Evolutionary conservation across 257 asterid genomes (phyloP), one percentile per base, ranked within the genome.

Genomic region (Lavandula angustifolia): DNA sequence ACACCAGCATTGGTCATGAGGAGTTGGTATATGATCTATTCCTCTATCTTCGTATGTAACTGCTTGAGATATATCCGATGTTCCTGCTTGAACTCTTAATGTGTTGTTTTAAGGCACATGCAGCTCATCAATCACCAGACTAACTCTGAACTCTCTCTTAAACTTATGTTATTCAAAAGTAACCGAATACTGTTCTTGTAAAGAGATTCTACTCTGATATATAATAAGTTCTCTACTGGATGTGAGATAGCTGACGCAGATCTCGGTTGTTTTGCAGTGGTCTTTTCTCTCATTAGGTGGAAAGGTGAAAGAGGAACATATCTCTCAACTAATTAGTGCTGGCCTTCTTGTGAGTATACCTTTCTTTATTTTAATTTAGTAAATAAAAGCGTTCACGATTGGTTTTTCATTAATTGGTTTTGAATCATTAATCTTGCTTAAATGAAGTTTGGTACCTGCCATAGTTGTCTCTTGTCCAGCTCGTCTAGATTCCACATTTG

Each of bases 281-380:
- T 79, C 88, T n/a, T 87, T 87, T 77, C 87, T 94, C 38, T 86
- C 96, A 0, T 64, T 78, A 74, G 95, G 87, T 27, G 99, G 99
- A 69, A 85, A 79, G 82, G 97, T 90, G 85, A 79, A 83, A 79
- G 99, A 94, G 72, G 91, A 87, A 8, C 89, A 85, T 69, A 79
- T 92, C 69, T 82, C 99, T 69, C 85, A 76, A 65, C 80, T 94
- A 64, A 87, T 94, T 69, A 87, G 76, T 68, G 90, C 95, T 59
- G 97, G 99, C 46, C 85, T 94, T 73, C 79, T 94, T 76, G 97
- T 94, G 75, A 90, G 95, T 79, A 40, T 50, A 70, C 66, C 31
- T 57, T n/a, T 69, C 18, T 27, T 27, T 13, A 16, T 53, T 61
- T 47, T 27, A 4, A 53, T 53, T 54, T 54, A 47, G 38, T 6